A percentile compares a stretch with the other conserved stretches of the same genome.
These are phyloP conservation scores for Bolboschoenus planiculmis DNA, from an alignment of 176 grass and related monocot genomes.

Conservation along the genomic window DNA sequence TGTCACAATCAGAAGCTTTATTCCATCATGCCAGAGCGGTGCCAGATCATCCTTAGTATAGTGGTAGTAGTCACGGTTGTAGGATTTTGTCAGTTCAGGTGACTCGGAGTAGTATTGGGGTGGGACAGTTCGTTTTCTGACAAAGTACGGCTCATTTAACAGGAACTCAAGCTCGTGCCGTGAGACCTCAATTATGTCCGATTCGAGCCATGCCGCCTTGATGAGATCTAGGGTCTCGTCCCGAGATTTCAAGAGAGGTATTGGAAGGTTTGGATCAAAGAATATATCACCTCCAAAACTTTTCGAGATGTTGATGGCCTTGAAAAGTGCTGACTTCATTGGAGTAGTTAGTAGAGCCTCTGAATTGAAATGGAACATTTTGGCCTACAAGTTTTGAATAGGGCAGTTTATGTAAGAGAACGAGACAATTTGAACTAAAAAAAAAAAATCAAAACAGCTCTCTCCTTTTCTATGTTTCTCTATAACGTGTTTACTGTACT, in stretches of 20 bases:
- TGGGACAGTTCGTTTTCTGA: conserved; percentile 53
- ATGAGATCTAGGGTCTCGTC: conserved; percentile 65
- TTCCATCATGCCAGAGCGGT: conserved; percentile 82
- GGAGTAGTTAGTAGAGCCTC: conserved; percentile 53
- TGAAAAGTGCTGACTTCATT: conserved; percentile 65
- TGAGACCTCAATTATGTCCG: conserved; percentile 80
- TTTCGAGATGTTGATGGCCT: conserved; percentile 66
- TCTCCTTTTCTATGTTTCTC: not conserved
- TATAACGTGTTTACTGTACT: not conserved
- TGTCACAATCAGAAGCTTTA: conserved; percentile 86
- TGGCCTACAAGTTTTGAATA: conserved; percentile 38
- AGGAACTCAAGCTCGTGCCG: conserved; percentile 89
- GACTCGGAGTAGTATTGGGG: conserved; percentile 79
- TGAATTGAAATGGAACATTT: conserved; percentile 55
- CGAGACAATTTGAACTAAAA: not conserved
- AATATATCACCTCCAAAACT: conserved; percentile 60
- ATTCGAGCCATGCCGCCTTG: conserved; percentile 53
- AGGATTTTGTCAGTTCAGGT: conserved; percentile 49
- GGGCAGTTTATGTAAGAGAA: not conserved
- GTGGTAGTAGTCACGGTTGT: conserved; percentile 51
- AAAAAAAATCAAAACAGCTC: not conserved
- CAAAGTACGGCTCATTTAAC: conserved; percentile 72
- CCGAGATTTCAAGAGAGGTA: conserved; percentile 70
- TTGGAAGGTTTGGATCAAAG: conserved; percentile 84
- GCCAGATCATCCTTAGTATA: conserved; percentile 79